Base-by-base conservation (phyloP, 306 rosid species). In the Trifolium dubium region DNA sequence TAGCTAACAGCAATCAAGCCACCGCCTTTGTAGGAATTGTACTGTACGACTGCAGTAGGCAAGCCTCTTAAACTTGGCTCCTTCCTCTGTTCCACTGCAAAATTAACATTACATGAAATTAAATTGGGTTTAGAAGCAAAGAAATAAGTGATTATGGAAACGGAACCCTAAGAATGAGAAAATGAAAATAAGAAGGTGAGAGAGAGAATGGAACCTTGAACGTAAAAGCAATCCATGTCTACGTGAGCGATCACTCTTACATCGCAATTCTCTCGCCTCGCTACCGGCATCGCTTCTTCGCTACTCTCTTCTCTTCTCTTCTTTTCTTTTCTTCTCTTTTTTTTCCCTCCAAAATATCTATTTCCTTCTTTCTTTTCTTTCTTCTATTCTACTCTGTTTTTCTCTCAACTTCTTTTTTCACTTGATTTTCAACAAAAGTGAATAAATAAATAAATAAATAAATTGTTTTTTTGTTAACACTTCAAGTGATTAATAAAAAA, bases 151-250 rank as follows among this genome's bases (percentile, higher is more conserved):
- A 74, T 64, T 64, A 8, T 49, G 54, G 13, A 74, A 50, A 8
- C 34, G 54, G 13, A 74, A 50, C 79, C 64, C 37, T 43, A 67
- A 44, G 32, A 8, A 13, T 5, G 2, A 13, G 14, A 34, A 2
- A 55, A 6, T 4, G 29, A 9, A 3, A 12, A 17, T 51, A 5
- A 29, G 15, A 11, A 47, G n/a, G 13, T 19, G 40, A 59, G 51
- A 73, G 46, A 68, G 65, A 55, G 17, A 19, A 2, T 5, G 64
- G 55, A 67, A 93, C 98, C 98, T 84, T 94, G 97, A 86, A 94
- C 98, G 78, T 94, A 94, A 86, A 94, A 94, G 88, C 98, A 94
- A 74, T 94, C 98, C 97, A 94, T 83, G 83, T 94, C 98, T 0
- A 94, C 77, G 63, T 89, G 98, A 70, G 92, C 97, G 46, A 94